Evolutionary conservation across 306 rosid genomes (phyloP).

Genomic region (Fragaria ananassa): DNA sequence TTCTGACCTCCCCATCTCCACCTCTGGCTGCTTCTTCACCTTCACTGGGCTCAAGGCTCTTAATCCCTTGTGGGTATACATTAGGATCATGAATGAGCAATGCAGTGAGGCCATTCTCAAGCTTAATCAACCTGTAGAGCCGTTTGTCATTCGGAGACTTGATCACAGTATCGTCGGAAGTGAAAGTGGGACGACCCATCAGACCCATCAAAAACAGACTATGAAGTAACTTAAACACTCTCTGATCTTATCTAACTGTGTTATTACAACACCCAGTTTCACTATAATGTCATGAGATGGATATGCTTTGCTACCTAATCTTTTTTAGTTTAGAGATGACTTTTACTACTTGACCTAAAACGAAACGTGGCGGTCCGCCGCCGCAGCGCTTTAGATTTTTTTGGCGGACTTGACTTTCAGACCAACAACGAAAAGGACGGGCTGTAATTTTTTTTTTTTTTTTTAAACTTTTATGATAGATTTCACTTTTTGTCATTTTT

Average conservation of each 20-base stretch:
- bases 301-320: no score
- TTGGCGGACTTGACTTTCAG: no score
- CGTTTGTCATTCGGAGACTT: conserved; percentile 1
- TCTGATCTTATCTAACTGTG: neutral
- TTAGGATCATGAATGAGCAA: conserved; percentile 2
- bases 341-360: neutral
- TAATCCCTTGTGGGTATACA: neutral
- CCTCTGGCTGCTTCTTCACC: conserved; percentile 18
- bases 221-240: neutral
- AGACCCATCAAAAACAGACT: neutral
- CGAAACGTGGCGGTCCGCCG: neutral
- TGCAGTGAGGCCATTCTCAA: conserved; percentile 9
- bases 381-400: no score
- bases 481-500: no score
- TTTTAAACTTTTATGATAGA: no score
- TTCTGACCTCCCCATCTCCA: conserved; percentile 29
- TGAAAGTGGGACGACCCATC: neutral
- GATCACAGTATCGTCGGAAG: neutral
- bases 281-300: neutral
- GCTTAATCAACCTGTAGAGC: neutral
- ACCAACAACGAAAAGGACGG: no score
- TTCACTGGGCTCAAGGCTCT: conserved; percentile 22
- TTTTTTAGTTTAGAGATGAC: no score
- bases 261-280: neutral
- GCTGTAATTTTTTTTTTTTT: no score